Base-by-base conservation (phyloP, 148 eudicot species). In the Chenopodium album region DNA sequence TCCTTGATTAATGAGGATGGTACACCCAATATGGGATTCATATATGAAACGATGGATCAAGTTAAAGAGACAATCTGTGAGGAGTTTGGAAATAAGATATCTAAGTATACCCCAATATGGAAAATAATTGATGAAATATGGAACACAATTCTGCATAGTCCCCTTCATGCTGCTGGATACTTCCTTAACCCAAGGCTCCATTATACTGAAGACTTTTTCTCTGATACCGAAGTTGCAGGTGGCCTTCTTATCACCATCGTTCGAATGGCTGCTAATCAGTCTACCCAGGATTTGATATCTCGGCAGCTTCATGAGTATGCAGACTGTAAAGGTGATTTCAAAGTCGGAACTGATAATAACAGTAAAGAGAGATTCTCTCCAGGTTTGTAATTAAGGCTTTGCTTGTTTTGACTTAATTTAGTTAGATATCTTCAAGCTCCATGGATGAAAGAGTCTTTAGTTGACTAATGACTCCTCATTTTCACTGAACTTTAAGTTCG, bases 41-140 rank as follows among this genome's bases (percentile, higher is more conserved):
- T 94, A 80, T 92, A 94, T 7, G 94, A 94, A 76, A 91, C 89
- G 1, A 84, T 94, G 78, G 95, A 92, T 78, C 93, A 92, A 71
- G 91, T 85, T 23, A 94, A 92, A 81, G 96, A 92, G 82, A 90
- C 87, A 0, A 94, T 94, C 19, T 83, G 82, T 20, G 78, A 81
- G 44, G 94, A 87, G 17, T 84, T 92, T 54, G 77, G 78, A n/a
- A 54, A 63, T 48, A 90, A 82, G 81, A 77, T 77, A 81, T 71
- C 88, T 52, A 73, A 76, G 23, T 88, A 87, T 79, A 50, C 5
- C 28, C 88, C 83, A 9, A 86, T 83, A 52, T 90, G 98, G 98
- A 72, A 71, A 14, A 84, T 81, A 34, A 90, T 94, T 2, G 98
- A 94, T 81, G 91, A 89, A 22, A 76, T 92, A 68, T 92, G 98